These are phyloP conservation scores for Isatis tinctoria DNA, from an alignment of 345 rosid genomes.

Conservation along the genomic window DNA sequence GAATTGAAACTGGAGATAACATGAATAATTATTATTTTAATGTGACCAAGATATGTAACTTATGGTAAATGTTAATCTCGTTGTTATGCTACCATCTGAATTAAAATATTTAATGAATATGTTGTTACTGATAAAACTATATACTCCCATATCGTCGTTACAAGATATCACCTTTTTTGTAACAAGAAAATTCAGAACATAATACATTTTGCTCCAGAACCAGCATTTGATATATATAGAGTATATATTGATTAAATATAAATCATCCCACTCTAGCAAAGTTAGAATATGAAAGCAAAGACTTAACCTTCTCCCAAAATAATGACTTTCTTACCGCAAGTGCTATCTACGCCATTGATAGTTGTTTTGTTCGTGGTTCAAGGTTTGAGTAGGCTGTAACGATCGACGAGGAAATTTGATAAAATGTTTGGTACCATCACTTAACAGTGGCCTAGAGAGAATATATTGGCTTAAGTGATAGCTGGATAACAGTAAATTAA, in stretches of 20 bases:
- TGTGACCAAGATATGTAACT: background rate
- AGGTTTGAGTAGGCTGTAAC: conserved; percentile 12
- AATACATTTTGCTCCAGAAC: background rate
- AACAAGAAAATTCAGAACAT: background rate
- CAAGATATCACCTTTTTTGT: background rate
- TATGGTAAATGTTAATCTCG: background rate
- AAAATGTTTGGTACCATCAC: background rate
- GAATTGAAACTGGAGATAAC: background rate
- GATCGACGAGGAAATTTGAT: background rate
- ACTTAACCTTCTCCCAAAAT: background rate
- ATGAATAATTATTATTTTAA: background rate
- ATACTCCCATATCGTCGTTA: background rate
- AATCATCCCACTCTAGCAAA: no score
- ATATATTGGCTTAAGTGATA: background rate
- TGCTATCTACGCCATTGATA: background rate
- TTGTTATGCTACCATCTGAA: background rate
- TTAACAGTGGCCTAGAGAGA: background rate
- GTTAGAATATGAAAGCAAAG: background rate
- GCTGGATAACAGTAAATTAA: background rate
- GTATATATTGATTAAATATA: no score
- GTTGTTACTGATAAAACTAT: background rate
- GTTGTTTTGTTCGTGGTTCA: conserved; percentile 5
- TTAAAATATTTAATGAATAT: no score
- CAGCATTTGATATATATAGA: no score
- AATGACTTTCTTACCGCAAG: background rate